Percentiles rank a stretch among this genome's conserved stretches.
Conservation (phyloP, 2,329 filamentous ascomycete species). For the Ceratocystiopsis sp. region DNA sequence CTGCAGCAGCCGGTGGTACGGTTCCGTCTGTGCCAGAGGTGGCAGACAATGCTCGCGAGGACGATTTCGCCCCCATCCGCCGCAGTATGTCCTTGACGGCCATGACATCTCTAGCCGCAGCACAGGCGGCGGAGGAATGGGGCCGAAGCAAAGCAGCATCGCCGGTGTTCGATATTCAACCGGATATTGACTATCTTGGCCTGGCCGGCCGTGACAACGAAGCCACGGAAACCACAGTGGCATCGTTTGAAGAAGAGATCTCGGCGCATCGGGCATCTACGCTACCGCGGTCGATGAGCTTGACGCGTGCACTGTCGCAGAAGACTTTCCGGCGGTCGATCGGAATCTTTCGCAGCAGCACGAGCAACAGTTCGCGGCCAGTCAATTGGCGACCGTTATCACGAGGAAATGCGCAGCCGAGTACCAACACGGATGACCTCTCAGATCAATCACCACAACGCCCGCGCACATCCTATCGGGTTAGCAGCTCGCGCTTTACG, state of each 20-base stretch:
- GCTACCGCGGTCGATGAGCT: constrained; percentile 11
- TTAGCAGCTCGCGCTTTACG: too few relatives aligned
- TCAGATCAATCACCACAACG: too few relatives aligned
- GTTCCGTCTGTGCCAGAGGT: background rate
- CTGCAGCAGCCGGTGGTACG: background rate
- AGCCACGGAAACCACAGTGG: background rate
- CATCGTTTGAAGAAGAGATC: background rate
- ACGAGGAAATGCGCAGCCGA: too few relatives aligned
- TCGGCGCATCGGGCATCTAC: too few relatives aligned
- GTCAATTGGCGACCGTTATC: too few relatives aligned
- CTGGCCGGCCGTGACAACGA: constrained; percentile 19
- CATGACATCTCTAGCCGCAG: background rate
- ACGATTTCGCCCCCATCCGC: background rate
- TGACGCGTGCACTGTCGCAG: constrained; percentile 17
- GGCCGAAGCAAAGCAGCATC: background rate
- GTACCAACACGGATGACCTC: too few relatives aligned
- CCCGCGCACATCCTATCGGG: too few relatives aligned
- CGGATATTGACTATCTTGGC: constrained; percentile 38
- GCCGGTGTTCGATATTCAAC: constrained; percentile 26
- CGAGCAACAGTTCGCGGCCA: background rate
- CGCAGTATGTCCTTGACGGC: constrained; percentile 7
- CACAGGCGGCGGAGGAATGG: background rate
- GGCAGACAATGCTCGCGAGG: background rate
- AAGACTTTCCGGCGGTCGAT: constrained; percentile 18
- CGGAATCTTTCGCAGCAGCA: constrained; percentile 13